Evolutionary conservation across 345 rosid genomes (phyloP), one percentile per base, ranked within the genome.

Genomic region (Pistacia integerrima): DNA sequence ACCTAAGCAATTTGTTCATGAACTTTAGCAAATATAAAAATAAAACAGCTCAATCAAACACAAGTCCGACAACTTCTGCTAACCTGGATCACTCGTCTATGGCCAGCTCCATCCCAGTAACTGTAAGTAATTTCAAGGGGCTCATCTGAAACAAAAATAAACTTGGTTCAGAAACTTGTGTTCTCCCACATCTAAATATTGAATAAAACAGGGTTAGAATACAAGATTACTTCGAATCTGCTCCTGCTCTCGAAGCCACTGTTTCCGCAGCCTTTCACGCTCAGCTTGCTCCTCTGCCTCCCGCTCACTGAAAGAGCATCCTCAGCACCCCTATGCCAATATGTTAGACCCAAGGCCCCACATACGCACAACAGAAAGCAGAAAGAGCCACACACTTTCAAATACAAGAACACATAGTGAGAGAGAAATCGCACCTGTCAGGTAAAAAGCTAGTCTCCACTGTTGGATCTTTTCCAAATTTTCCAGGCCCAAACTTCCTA

Each of bases 251-350:
- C 81, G 79, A 76, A 78, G 82, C 99, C 99, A 97, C 75, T 90
- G 96, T 83, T 89, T 92, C 76, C 86, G 97, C 83, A 97, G 82
- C 84, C 94, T 89, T 88, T 94, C 99, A 74, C 96, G 97, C 76
- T 97, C 99, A 77, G 98, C 97, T 86, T 94, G 91, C 84, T 97
- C 98, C 88, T 97, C 97, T 25, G 99, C 99, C 88, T 97, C 98
- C 60, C 99, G 80, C 90, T 91, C 98, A 90, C 98, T 97, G 96
- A 88, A 93, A 92, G 85, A 88, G 83, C 87, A 90, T 82, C 92
- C 97, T 91, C 94, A 79, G 78, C 92, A 77, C 82, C 88, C 86
- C 89, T 89, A 87, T 86, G 95, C 80, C 82, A 77, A 82, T 65
- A 72, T 69, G 85, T 87, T 87, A 90, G 88, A 80, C 57, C 70